Conservation (phyloP, 2,329 filamentous ascomycete species). For the Epichloe festucae region DNA sequence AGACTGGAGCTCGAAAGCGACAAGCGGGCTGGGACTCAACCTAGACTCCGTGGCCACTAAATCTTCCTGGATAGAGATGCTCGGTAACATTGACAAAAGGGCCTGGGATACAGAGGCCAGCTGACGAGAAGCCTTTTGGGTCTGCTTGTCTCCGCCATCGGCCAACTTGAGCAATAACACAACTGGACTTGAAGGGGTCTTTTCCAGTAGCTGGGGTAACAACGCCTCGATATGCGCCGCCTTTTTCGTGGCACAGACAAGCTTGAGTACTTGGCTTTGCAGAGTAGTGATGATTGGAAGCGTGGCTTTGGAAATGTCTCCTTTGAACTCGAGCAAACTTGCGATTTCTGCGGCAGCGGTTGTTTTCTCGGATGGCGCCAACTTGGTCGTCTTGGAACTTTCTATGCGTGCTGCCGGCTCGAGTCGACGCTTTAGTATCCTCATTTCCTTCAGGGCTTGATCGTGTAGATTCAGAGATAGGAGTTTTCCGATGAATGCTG, state of each 20-base stretch:
- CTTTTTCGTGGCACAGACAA: conserved; percentile 48
- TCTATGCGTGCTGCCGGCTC: conserved; percentile 24
- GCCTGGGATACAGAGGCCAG: conserved; percentile 53
- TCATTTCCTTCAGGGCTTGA: conserved; percentile 56
- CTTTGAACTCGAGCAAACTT: conserved; percentile 50
- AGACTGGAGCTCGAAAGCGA: conserved; percentile 49
- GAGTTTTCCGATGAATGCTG: conserved; percentile 54
- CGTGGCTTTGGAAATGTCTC: conserved; percentile 27
- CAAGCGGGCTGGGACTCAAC: conserved; percentile 41
- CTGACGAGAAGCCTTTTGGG: conserved; percentile 48
- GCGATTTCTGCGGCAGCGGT: conserved; percentile 27
- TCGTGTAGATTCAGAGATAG: conserved; percentile 51
- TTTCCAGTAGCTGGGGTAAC: conserved; percentile 40
- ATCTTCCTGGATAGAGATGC: conserved; percentile 52
- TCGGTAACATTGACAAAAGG: conserved; percentile 53
- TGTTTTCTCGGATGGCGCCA: conserved; percentile 17
- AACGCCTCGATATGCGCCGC: conserved; percentile 44
- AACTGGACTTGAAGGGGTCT: conserved; percentile 41
- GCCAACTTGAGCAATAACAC: conserved; percentile 40
- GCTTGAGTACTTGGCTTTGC: conserved; percentile 51
- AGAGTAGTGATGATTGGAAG: conserved; percentile 46
- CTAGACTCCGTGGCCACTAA: conserved; percentile 36
- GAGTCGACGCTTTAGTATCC: conserved; percentile 50
- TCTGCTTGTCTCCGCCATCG: conserved; percentile 29
- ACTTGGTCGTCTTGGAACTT: conserved; percentile 19